A percentile compares a stretch with the other conserved stretches of the same genome.
These are phyloP conservation scores for Pistacia vera DNA, from an alignment of 345 rosid species.

Conservation along the genomic window DNA sequence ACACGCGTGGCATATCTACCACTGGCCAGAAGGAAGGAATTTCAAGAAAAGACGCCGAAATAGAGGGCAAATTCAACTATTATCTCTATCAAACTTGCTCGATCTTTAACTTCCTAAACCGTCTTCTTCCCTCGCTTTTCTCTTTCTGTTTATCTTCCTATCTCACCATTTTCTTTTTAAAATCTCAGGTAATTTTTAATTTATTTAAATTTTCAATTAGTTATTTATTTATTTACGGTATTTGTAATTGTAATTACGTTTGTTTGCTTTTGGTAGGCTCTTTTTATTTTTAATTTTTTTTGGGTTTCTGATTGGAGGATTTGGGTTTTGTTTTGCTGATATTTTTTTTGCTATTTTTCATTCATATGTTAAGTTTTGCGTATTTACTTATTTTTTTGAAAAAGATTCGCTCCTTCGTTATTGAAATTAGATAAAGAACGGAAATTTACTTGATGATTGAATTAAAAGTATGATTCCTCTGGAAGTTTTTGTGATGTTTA, in stretches of 20 bases:
- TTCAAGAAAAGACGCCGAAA: constrained; percentile 9
- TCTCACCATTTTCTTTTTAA: neutral
- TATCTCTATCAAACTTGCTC: neutral
- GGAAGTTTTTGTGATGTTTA: neutral
- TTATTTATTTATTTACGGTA: neutral
- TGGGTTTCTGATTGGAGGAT: neutral
- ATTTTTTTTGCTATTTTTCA: neutral
- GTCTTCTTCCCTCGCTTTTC: too few relatives aligned
- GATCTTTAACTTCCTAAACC: neutral
- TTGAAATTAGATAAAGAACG: too few relatives aligned
- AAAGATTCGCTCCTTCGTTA: too few relatives aligned
- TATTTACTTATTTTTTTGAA: neutral
- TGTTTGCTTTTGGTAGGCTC: too few relatives aligned
- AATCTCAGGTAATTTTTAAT: neutral
- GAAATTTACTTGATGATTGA: neutral
- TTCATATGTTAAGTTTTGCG: neutral
- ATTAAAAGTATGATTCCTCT: neutral
- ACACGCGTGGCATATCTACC: neutral
- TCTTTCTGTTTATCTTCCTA: too few relatives aligned
- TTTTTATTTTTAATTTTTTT: neutral
- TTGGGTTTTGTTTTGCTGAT: neutral
- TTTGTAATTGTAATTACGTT: neutral
- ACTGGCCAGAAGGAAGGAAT: neutral
- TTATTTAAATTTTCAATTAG: neutral
- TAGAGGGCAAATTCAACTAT: neutral